Conservation (phyloP, 2,329 filamentous ascomycete genomes). For the Diplodia corticola region DNA sequence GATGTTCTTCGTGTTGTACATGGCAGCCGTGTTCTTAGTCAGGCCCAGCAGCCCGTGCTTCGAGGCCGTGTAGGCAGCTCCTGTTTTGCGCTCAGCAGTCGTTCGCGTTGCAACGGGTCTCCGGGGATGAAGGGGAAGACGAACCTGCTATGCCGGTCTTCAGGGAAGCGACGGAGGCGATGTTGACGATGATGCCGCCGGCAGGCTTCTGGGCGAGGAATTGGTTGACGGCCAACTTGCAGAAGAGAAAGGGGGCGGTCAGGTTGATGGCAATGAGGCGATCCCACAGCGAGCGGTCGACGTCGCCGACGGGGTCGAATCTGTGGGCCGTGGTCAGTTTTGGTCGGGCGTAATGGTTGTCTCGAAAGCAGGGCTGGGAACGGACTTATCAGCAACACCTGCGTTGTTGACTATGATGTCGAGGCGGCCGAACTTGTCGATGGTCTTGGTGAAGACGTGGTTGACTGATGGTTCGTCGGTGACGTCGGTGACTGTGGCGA, state of each 20-base stretch:
- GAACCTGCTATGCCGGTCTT: slow-evolving; percentile 7
- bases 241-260: slow-evolving; percentile 56
- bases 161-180: slow-evolving; percentile 32
- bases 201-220: slow-evolving; percentile 45
- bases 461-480: background rate
- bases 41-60: slow-evolving; percentile 49
- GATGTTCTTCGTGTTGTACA: slow-evolving; percentile 48
- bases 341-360: too few relatives aligned
- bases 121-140: background rate
- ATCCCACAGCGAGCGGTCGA: slow-evolving; percentile 53
- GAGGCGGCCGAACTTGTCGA: slow-evolving; percentile 45
- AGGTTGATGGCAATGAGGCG: slow-evolving; percentile 58
- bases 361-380: background rate
- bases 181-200: slow-evolving; percentile 55
- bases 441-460: background rate
- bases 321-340: background rate
- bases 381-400: slow-evolving; percentile 53
- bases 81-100: slow-evolving; percentile 24
- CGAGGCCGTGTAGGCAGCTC: slow-evolving; percentile 49
- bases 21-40: slow-evolving; percentile 51
- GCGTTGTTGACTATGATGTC: slow-evolving; percentile 62
- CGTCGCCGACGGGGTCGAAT: slow-evolving; percentile 54
- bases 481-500: slow-evolving; percentile 30
- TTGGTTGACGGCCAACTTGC: slow-evolving; percentile 52
- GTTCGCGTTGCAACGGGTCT: background rate